Evolutionary conservation across 2,329 filamentous ascomycete species (phyloP).

Genomic region (Alternaria metachromatica): DNA sequence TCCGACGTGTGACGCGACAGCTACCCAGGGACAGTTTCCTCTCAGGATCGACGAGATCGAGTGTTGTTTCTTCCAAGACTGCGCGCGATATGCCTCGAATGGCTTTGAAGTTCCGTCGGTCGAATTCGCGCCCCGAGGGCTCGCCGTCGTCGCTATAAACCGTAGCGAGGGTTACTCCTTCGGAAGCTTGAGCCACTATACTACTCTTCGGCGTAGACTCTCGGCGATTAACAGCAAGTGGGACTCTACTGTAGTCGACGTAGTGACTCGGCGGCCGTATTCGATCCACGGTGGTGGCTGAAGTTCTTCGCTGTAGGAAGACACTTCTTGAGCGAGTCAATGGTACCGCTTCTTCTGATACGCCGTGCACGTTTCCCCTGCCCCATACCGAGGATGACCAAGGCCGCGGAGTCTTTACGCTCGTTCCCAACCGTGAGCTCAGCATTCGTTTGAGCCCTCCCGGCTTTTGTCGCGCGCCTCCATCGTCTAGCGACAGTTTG

Average conservation of each 20-base stretch:
- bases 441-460: neutral
- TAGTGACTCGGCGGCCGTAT: neutral
- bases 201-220: neutral
- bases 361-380: neutral
- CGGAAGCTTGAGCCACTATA: neutral
- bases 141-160: neutral
- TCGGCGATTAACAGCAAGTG: neutral
- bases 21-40: neutral
- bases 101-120: slow-evolving; percentile 2
- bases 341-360: neutral
- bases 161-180: neutral
- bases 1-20: slow-evolving; percentile 1
- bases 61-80: neutral
- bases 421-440: neutral
- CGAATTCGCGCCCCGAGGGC: neutral
- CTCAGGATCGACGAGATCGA: neutral
- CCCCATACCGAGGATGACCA: neutral
- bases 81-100: slow-evolving; percentile 1
- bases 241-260: neutral
- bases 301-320: neutral
- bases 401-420: neutral
- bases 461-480: neutral
- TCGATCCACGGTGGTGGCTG: neutral
- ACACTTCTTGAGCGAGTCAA: neutral
- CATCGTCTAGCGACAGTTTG: neutral